Evolutionary conservation across 2,329 filamentous ascomycete genomes (phyloP), one percentile per base, ranked within the genome.

Genomic region (Alternaria postmessia): DNA sequence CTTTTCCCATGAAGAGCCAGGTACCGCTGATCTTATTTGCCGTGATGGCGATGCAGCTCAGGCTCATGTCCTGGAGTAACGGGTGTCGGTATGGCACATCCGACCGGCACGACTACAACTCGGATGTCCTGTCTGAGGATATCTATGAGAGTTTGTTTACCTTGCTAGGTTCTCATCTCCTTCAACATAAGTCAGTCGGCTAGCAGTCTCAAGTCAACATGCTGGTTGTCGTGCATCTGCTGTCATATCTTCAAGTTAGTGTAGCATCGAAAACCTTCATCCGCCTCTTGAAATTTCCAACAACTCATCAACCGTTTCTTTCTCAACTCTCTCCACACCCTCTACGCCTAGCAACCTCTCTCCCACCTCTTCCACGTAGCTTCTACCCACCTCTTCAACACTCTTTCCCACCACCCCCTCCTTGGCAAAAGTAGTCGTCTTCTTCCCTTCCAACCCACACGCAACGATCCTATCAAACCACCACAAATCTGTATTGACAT

Each of bases 381-480:
- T 66, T 3, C 61, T 61, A 12, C 73, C 81, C 14, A 81, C 81
- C 39, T 75, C 70, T 51, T 78, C 75, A 3, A 83, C 78, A 28
- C 60, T 67, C 34, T 65, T 63, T 1, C 71, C 77, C 11, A 51
- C 43, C 5, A 81, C 77, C 0, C 81, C 80, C 76, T 91, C 85
- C 39, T 81, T 82, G 64, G 83, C 81, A 59, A 97, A 84, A 75
- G 87, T 94, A n/a, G 92, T 96, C 54, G 92, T 89, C 61, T 85
- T 83, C 80, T 91, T 92, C 24, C 91, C 94, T 62, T 90, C 88
- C 39, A 98, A 79, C 0, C 95, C 95, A 82, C 94, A 98, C 14
- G 93, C 91, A n/a, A 94, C 89, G 76, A 98, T 96, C 63, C 94
- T 85, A 24, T 85, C 82, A 71, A 87, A 89, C 86, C 87, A 91